These are phyloP conservation scores for Wickerhamomyces rabaulensis DNA, from an alignment of 805 yeast species.

Conservation along the genomic window DNA sequence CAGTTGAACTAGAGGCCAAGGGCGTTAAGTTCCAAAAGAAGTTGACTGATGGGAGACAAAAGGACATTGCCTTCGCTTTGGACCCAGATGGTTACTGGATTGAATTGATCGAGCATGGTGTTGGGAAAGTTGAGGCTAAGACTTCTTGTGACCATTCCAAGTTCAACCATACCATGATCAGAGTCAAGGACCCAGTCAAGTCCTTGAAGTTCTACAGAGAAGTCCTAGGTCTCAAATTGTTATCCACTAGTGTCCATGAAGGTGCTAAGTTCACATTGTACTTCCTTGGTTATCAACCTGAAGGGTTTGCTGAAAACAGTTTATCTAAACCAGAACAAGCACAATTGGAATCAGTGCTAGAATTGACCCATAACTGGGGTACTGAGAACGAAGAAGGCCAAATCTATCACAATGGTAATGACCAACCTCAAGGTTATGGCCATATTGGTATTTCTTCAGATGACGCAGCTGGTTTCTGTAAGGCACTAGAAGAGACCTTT, in stretches of 20 bases:
- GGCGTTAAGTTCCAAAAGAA: conserved; percentile 80
- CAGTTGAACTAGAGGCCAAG: conserved; percentile 48
- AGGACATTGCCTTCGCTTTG: conserved; percentile 86
- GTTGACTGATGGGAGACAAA: conserved; percentile 85
- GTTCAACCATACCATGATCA: conserved; percentile 88
- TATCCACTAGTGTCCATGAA: conserved; percentile 49
- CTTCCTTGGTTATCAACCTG: conserved; percentile 71
- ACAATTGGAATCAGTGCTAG: conserved; percentile 65
- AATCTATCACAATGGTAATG: conserved; percentile 80
- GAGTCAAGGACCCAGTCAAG: conserved; percentile 78
- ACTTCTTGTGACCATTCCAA: conserved; percentile 30
- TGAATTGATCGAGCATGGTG: conserved; percentile 67
- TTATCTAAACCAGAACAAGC: conserved; percentile 31
- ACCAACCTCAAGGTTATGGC: conserved; percentile 76
- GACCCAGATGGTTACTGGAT: conserved; percentile 98
- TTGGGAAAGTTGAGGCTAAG: conserved; percentile 34
- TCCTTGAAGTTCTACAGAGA: conserved; percentile 76
- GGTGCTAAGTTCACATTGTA: conserved; percentile 80
- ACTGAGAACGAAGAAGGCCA: conserved; percentile 76
- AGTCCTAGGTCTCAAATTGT: conserved; percentile 74
- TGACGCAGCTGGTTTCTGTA: conserved; percentile 54
- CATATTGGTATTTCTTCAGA: conserved; percentile 73
- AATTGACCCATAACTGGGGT: conserved; percentile 94
- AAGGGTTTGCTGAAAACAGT: conserved; percentile 30
- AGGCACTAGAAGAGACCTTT: conserved; percentile 38